These are phyloP conservation scores for Tetrahymena malaccensis DNA, from an alignment of 73 alveolate genomes.

Conservation along the genomic window DNA sequence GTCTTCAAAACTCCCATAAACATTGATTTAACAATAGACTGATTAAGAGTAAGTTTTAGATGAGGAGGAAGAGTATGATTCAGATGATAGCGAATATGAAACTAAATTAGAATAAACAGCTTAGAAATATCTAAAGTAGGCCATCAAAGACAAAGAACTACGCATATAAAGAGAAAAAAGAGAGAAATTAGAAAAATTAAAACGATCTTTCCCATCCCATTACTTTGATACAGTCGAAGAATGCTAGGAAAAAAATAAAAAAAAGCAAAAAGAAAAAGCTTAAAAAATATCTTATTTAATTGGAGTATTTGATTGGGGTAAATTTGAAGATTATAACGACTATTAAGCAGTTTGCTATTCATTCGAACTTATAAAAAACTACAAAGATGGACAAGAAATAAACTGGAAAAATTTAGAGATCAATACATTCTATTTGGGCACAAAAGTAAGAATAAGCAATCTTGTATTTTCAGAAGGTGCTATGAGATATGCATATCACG, in stretches of 20 bases:
- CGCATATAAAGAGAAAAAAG: not conserved
- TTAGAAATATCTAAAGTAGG: not conserved
- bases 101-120: not conserved
- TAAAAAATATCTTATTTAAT: not conserved
- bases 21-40: not conserved
- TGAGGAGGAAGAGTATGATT: not conserved
- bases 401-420: constrained; percentile 10
- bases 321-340: not conserved
- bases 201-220: not conserved
- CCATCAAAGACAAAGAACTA: not conserved
- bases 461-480: constrained; percentile 52
- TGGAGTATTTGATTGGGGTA: not conserved
- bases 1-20: not conserved
- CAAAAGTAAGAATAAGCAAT: constrained; percentile 11
- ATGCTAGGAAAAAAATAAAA: not conserved
- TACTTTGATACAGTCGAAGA: not conserved
- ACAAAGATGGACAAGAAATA: not conserved
- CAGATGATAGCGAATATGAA: not conserved
- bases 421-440: not conserved
- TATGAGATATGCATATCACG: constrained; percentile 41
- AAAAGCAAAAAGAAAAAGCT: not conserved
- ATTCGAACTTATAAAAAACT: not conserved
- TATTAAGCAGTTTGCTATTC: constrained; percentile 6
- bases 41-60: not conserved
- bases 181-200: not conserved